A percentile compares a stretch with the other conserved stretches of the same genome.
Conservation (phyloP, 2,329 filamentous ascomycete species). For the Fusarium begoniae region DNA sequence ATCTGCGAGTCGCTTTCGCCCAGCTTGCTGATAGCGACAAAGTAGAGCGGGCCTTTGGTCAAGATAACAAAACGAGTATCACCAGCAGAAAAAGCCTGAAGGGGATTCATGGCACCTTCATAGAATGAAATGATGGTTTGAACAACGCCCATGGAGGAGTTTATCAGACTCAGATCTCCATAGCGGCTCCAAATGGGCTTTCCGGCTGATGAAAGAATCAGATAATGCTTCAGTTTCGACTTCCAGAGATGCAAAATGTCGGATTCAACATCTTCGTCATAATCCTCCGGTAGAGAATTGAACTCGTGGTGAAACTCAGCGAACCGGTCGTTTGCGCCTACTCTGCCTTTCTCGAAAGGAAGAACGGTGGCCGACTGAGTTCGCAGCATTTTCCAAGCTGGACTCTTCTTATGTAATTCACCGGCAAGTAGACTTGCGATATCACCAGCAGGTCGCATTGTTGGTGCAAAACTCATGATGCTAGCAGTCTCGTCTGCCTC, state of each 20-base stretch:
- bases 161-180: slow-evolving; percentile 88
- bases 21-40: slow-evolving; percentile 91
- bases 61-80: slow-evolving; percentile 85
- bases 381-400: slow-evolving; percentile 74
- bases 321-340: slow-evolving; percentile 62
- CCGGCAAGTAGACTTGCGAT: slow-evolving; percentile 84
- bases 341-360: slow-evolving; percentile 66
- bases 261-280: slow-evolving; percentile 54
- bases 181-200: slow-evolving; percentile 98
- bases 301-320: slow-evolving; percentile 81
- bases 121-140: slow-evolving; percentile 99
- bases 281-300: slow-evolving; percentile 71
- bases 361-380: slow-evolving; percentile 68
- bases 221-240: slow-evolving; percentile 93
- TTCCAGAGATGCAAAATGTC: slow-evolving; percentile 81
- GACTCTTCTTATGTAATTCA: slow-evolving; percentile 70
- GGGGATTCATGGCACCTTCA: slow-evolving; percentile 78
- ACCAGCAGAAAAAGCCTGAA: slow-evolving; percentile 88
- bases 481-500: slow-evolving; percentile 72
- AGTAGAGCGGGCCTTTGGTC: slow-evolving; percentile 86
- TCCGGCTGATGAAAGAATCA: slow-evolving; percentile 94
- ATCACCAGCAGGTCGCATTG: slow-evolving; percentile 71
- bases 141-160: slow-evolving; percentile 92
- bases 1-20: slow-evolving; percentile 93
- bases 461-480: slow-evolving; percentile 72